Evolutionary conservation across 768 basidiomycete genomes (phyloP), one percentile per base, ranked within the genome.

Genomic region (Mycena haematopus): DNA sequence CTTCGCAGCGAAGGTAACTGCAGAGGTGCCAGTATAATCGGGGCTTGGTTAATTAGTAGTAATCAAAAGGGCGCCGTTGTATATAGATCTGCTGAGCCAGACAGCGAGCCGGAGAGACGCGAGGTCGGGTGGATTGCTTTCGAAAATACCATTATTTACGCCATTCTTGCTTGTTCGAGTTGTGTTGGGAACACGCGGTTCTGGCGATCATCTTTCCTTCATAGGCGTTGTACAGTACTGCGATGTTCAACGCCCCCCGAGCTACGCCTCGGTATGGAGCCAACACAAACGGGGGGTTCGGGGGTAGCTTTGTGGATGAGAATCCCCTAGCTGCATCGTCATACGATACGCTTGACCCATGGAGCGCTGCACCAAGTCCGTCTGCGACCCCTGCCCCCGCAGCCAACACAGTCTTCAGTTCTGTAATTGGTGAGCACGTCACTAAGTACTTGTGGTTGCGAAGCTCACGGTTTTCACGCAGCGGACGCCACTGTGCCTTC

Each of bases 231-330:
- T 11, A 15, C 36, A 3, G 36, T 11, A 15, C 69, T 62, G n/a
- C n/a, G n/a, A 94, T 94, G 92, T 94, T 94, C 81, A 93, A 94
- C 79, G 84, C 91, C 53, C 92, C 92, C 56, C 84, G 92, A 53
- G 86, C 87, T 44, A 85, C 82, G 25, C 90, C 90, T 68, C 80
- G 88, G 63, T 92, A 93, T 70, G 79, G 81, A 51, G 77, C 80
- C 36, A 80, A 81, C 21, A 80, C 88, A 2, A 79, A 80, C 42
- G 81, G 78, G 24, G 85, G 86, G 44, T 83, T 92, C 63, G 88
- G n/a, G n/a, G n/a, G 79, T 46, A 91, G 88, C 74, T 91, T 87
- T 72, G 88, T 92, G 24, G 87, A 87, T 68, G 88, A 91, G 67
- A 86, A 93, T 70, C 92, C 91, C 2, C 81, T 93, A 31, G 80